phyloP scores from a whole-genome alignment of 1,284 basidiomycete species.

The Pterulicium gracile region DNA sequence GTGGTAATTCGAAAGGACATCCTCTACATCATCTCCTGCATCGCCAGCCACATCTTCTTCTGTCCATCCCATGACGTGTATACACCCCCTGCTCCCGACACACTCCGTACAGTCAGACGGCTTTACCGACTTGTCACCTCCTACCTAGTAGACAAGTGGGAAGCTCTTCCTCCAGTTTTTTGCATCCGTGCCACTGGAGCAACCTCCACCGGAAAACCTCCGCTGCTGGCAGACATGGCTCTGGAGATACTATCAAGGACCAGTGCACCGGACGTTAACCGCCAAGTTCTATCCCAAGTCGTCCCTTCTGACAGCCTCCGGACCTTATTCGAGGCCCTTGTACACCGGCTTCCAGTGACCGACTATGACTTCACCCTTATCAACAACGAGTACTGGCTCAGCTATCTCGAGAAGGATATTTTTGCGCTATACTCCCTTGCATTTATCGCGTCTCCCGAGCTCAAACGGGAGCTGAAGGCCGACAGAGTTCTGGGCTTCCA shows the following conservation, averaged over 20 bases:
- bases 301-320: slow-evolving; percentile 52
- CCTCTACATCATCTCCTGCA: slow-evolving; percentile 61
- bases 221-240: slow-evolving; percentile 62
- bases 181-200: slow-evolving; percentile 41
- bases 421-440: slow-evolving; percentile 81
- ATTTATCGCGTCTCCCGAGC: slow-evolving; percentile 67
- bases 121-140: slow-evolving; percentile 66
- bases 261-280: slow-evolving; percentile 70
- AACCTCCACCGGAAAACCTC: slow-evolving; percentile 33
- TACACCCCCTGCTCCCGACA: slow-evolving; percentile 26
- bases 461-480: slow-evolving; percentile 62
- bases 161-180: slow-evolving; percentile 52
- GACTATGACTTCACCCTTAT: slow-evolving; percentile 69
- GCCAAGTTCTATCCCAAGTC: slow-evolving; percentile 55
- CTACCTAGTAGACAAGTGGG: slow-evolving; percentile 62
- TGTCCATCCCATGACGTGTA: slow-evolving; percentile 24
- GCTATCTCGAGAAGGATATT: slow-evolving; percentile 70
- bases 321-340: slow-evolving; percentile 55
- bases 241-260: slow-evolving; percentile 78
- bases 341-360: slow-evolving; percentile 74
- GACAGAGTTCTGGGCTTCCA: slow-evolving; percentile 49
- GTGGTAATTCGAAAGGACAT: slow-evolving; percentile 72
- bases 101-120: slow-evolving; percentile 35
- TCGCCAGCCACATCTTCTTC: slow-evolving; percentile 38
- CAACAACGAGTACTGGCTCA: slow-evolving; percentile 58